Base-by-base conservation (phyloP, 495 filamentous ascomycete genomes). In the Ramalina peruviana region DNA sequence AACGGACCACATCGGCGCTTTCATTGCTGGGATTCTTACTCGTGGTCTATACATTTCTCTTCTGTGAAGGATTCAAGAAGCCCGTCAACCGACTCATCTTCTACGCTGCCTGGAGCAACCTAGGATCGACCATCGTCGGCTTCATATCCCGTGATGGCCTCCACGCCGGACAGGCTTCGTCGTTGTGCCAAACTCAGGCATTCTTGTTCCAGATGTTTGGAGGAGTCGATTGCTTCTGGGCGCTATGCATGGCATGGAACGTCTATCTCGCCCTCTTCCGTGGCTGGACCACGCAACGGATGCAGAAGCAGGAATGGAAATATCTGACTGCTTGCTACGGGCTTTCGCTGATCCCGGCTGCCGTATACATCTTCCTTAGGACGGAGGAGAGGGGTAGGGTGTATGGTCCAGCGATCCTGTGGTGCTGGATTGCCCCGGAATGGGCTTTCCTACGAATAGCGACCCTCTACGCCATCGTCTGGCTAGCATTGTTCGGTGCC, bases 11-110 rank as follows among this genome's bases (percentile, higher is more conserved):
- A 59, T 86, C 83, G 0, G 66, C 75, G 9, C 66, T 89, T 57
- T 90, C 86, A 1, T 60, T 93, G 4, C 12, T 81, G 5, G 85
- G 85, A 41, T 81, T 79, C 23, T 53, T 78, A 36, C 80, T 89
- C 59, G 81, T 90, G 44, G 76, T 88, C 33, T 47, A 70, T 48
- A 87, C 86, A 30, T 92, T 87, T 55, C 60, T 76, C 19, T 51
- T 65, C 13, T 82, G 71, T 11, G 65, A 67, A 17, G 65, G 70
- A 33, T 83, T 85, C 56, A 78, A 81, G 51, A 87, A 88, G 64
- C 85, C 86, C 17, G 86, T 93, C 65, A 89, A 90, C 57, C 75
- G 86, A 4, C 68, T 93, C 9, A 78, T 88, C 11, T 90, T 92
- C 64, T 89, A 81, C 60, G 86, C 86, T 3, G 81, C 80, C 7